Conservation (phyloP, 2,329 filamentous ascomycete species). For the Fusarium devonianum region DNA sequence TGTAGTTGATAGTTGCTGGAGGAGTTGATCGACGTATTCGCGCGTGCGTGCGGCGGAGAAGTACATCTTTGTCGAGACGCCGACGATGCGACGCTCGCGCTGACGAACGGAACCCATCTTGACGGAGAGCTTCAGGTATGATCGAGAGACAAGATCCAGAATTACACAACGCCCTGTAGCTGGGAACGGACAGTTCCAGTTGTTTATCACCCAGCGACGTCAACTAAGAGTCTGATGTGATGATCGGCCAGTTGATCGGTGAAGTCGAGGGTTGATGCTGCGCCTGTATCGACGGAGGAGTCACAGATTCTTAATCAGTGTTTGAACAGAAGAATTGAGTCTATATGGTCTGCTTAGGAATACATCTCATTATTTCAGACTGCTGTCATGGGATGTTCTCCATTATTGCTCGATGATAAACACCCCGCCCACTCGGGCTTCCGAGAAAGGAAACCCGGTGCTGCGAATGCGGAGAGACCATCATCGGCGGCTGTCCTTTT, state of each 20-base stretch:
- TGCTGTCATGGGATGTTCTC: not conserved
- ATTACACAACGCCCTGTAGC: too few species aligned
- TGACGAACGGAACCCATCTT: slow-evolving; percentile 39
- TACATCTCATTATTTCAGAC: slow-evolving; percentile 33
- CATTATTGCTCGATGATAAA: not conserved
- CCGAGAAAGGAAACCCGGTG: slow-evolving; percentile 20
- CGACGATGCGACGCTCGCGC: slow-evolving; percentile 66
- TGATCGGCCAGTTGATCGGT: too few species aligned
- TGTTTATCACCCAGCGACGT: too few species aligned
- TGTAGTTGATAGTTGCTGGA: slow-evolving; percentile 54
- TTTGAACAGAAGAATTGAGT: not conserved
- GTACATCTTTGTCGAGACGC: slow-evolving; percentile 82
- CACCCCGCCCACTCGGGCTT: slow-evolving; percentile 11
- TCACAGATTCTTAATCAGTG: not conserved
- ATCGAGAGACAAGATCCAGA: too few species aligned
- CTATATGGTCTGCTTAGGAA: slow-evolving; percentile 37
- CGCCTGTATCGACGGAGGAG: too few species aligned
- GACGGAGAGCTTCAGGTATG: too few species aligned
- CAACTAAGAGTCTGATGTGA: too few species aligned
- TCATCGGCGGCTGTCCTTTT: slow-evolving; percentile 1
- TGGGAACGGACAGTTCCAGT: too few species aligned
- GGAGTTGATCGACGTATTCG: slow-evolving; percentile 60
- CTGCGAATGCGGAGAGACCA: slow-evolving; percentile 17
- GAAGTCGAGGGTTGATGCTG: too few species aligned
- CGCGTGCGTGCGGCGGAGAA: slow-evolving; percentile 72